Percentiles rank a stretch among this genome's conserved stretches.
Evolutionary conservation across 2,329 filamentous ascomycete species (phyloP).

Genomic region (Claviceps sp.): DNA sequence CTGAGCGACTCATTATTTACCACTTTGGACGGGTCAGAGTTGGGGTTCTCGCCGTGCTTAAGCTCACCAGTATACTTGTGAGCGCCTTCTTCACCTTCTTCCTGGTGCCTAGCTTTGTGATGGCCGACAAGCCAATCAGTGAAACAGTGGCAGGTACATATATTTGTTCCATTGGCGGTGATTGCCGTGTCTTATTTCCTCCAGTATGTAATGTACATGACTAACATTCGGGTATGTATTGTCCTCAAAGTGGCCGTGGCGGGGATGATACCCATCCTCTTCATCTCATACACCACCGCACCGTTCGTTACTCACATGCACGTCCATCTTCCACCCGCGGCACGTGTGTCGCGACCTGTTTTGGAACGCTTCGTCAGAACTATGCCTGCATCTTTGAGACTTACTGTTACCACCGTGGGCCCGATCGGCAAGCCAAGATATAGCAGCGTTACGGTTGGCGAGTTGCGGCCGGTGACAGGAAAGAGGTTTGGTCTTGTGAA

Average conservation of each 20-base stretch:
- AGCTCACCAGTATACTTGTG: constrained; percentile 57
- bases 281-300: constrained; percentile 49
- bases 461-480: constrained; percentile 17
- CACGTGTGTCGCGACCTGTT: constrained; percentile 44
- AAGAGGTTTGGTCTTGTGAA: constrained; percentile 27
- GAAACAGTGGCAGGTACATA: constrained; percentile 23
- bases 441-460: constrained; percentile 27
- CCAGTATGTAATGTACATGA: no score
- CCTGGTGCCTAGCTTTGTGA: constrained; percentile 45
- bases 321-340: constrained; percentile 52
- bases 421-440: constrained; percentile 40
- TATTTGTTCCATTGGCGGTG: no score
- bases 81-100: constrained; percentile 53
- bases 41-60: constrained; percentile 55
- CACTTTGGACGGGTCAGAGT: constrained; percentile 57
- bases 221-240: neutral
- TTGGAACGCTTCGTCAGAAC: constrained; percentile 38
- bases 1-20: constrained; percentile 55
- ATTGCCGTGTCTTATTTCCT: neutral
- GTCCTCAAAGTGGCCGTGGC: constrained; percentile 36
- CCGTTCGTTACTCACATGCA: constrained; percentile 64
- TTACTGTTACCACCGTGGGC: constrained; percentile 43
- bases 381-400: constrained; percentile 30
- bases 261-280: constrained; percentile 50
- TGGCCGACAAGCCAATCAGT: constrained; percentile 23